Conservation (phyloP, 2,329 filamentous ascomycete species). For the Phialophora verrucosa region DNA sequence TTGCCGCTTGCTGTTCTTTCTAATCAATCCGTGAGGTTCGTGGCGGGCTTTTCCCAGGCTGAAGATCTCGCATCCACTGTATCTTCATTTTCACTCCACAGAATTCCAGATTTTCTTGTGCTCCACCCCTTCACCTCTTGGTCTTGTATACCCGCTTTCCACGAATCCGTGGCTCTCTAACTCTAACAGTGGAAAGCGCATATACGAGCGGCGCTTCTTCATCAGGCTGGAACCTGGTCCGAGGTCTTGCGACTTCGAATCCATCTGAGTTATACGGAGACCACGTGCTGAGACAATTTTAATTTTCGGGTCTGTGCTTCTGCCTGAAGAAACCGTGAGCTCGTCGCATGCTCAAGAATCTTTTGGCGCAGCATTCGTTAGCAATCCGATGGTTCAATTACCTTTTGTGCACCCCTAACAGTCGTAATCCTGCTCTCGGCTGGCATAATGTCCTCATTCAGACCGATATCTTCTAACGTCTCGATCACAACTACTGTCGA, state of each 20-base stretch:
- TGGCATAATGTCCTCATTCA: not conserved
- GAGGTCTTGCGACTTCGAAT: not conserved
- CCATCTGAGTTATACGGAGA: not conserved
- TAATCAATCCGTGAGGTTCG: not conserved
- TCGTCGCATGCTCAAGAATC: not conserved
- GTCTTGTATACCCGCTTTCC: not conserved
- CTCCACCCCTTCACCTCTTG: not conserved
- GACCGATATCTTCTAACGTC: not conserved
- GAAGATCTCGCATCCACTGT: not conserved
- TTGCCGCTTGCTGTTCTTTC: not conserved
- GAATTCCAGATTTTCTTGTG: not conserved
- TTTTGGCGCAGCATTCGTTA: not conserved
- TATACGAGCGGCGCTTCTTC: not conserved
- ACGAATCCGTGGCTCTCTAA: not conserved
- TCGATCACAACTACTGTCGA: constrained; percentile 1
- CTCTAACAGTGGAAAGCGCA: not conserved
- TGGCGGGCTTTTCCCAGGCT: not conserved
- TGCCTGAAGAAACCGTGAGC: not conserved
- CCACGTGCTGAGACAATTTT: constrained; percentile 1
- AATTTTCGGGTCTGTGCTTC: not conserved
- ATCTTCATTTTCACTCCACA: not conserved
- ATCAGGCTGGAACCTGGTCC: not conserved
- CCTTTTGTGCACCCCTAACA: not conserved
- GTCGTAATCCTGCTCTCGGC: not conserved
- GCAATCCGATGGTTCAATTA: not conserved